Conservation (phyloP, 139 green algal genomes). For the Chlamydomonas eustigma region DNA sequence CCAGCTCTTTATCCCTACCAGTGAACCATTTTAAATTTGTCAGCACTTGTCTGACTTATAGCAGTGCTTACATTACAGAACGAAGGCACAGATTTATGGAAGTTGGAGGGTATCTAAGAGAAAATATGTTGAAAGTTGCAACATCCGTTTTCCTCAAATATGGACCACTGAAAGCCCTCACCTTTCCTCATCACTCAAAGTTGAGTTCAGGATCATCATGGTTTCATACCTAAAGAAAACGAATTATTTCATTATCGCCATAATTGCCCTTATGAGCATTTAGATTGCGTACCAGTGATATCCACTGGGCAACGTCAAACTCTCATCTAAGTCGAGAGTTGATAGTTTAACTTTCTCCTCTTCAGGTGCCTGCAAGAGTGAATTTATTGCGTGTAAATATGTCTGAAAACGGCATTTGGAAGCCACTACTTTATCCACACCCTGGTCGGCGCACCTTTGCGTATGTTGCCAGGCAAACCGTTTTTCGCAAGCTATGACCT, state of each 20-base stretch:
- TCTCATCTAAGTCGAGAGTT: slow-evolving; percentile 3
- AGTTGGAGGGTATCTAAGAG: too few species aligned
- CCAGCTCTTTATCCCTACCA: slow-evolving; percentile 77
- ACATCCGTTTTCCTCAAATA: too few species aligned
- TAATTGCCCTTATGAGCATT: too few species aligned
- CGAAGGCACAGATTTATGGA: too few species aligned
- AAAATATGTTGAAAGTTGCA: too few species aligned
- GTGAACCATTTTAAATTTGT: too few species aligned
- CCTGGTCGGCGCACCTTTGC: neutral
- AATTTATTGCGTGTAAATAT: neutral
- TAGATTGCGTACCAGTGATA: slow-evolving; percentile 45
- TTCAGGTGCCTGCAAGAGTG: neutral
- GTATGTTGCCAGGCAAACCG: neutral
- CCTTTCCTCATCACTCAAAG: slow-evolving; percentile 74
- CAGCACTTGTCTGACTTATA: too few species aligned
- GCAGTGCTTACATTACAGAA: too few species aligned
- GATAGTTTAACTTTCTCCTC: slow-evolving; percentile 6
- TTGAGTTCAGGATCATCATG: slow-evolving; percentile 79
- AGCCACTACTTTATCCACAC: neutral
- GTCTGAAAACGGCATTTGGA: too few species aligned
- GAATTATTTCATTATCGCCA: too few species aligned
- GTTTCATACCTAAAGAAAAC: slow-evolving; percentile 83
- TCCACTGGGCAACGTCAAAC: slow-evolving; percentile 35
- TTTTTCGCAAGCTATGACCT: neutral
- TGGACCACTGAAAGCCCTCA: slow-evolving; percentile 29